These are phyloP conservation scores for Pyrenochaeta sp. DNA, from an alignment of 2,329 filamentous ascomycete genomes.

Conservation along the genomic window DNA sequence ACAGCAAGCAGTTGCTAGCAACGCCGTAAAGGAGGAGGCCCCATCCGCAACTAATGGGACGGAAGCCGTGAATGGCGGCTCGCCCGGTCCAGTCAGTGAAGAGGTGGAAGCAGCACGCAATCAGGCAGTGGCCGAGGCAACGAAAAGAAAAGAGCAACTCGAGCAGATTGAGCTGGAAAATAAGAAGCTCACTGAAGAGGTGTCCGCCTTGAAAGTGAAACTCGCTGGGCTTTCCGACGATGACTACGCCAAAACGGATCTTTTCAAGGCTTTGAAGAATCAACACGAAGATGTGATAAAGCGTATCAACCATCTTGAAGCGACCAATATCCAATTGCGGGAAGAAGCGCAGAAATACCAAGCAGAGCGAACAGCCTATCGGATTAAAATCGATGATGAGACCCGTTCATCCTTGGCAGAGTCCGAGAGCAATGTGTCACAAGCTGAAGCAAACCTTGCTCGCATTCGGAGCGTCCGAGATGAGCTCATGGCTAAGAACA, in stretches of 20 bases:
- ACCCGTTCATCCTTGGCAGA: conserved; percentile 76
- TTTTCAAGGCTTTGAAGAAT: conserved; percentile 89
- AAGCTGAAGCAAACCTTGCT: conserved; percentile 83
- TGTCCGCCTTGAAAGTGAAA: conserved; percentile 74
- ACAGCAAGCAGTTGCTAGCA: conserved; percentile 70
- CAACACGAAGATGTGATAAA: conserved; percentile 94
- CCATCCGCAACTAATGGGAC: conserved; percentile 60
- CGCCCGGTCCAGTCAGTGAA: conserved; percentile 65
- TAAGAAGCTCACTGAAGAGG: conserved; percentile 76
- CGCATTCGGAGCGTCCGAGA: conserved; percentile 86
- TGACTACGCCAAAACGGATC: conserved; percentile 89
- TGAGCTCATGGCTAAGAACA: conserved; percentile 82
- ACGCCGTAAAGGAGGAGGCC: conserved; percentile 43
- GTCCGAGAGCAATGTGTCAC: conserved; percentile 80
- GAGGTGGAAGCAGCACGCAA: conserved; percentile 79
- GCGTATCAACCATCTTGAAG: conserved; percentile 89
- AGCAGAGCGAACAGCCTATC: conserved; percentile 83
- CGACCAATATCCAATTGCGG: conserved; percentile 82
- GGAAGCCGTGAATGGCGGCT: conserved; percentile 65
- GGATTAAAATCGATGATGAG: conserved; percentile 82
- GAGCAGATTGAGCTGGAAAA: conserved; percentile 81
- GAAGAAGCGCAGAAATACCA: conserved; percentile 87
- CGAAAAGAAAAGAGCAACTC: conserved; percentile 88
- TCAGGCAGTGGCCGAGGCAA: conserved; percentile 77
- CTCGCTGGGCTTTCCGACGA: conserved; percentile 83